phyloP scores from a whole-genome alignment of 2,329 filamentous ascomycete species.

The Gnomoniopsis smithogilvyi region DNA sequence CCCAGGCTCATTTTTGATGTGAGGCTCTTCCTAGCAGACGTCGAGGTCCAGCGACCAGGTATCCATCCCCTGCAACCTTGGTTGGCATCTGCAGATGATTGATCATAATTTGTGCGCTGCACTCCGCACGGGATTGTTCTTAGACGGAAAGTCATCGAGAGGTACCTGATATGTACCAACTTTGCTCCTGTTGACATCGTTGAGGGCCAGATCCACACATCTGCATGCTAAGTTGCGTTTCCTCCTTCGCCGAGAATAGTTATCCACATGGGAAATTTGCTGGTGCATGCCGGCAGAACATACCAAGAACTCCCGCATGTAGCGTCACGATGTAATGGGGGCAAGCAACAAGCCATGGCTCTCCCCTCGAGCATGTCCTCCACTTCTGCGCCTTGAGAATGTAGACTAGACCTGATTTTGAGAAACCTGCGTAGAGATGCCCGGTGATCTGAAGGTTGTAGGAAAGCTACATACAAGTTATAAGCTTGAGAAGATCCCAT shows the following conservation, averaged over 20 bases:
- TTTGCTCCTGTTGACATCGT: background rate
- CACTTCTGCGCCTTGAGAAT: background rate
- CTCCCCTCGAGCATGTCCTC: background rate
- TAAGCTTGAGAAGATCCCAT: conserved; percentile 16
- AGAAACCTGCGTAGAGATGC: background rate
- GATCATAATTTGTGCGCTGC: background rate
- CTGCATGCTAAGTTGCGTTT: background rate
- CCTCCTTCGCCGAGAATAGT: background rate
- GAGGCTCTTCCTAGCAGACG: background rate
- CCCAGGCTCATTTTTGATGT: conserved; percentile 5
- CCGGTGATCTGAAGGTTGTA: background rate
- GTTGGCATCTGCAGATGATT: conserved; percentile 11
- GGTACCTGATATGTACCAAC: background rate
- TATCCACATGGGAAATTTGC: background rate
- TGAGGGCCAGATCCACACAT: background rate
- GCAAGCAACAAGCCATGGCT: background rate
- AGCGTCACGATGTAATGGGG: background rate
- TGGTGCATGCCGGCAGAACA: background rate
- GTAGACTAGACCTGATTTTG: background rate
- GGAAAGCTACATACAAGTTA: conserved; percentile 2
- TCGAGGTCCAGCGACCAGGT: conserved; percentile 10
- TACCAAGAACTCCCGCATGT: background rate
- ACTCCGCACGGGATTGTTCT: background rate
- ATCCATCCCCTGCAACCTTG: conserved; percentile 1
- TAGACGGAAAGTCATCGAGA: background rate